phyloP scores from a whole-genome alignment of 306 rosid genomes.

The Pyrus betulifolia region DNA sequence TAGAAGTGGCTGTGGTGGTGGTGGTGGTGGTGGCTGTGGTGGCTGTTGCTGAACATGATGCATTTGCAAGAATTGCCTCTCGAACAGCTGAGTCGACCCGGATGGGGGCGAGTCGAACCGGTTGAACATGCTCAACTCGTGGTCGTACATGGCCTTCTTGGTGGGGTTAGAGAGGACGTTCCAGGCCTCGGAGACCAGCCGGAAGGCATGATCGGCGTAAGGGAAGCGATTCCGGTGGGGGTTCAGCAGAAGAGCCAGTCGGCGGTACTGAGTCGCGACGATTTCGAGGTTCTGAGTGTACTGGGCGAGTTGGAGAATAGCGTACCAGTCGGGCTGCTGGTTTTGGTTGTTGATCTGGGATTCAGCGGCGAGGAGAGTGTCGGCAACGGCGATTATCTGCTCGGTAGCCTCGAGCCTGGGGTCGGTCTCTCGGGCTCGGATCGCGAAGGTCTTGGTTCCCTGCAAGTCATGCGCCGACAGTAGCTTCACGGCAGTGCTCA shows the following conservation, averaged over 20 bases:
- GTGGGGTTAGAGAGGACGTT: conserved; percentile 49
- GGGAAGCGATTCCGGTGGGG: conserved; percentile 54
- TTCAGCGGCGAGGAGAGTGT: conserved; percentile 63
- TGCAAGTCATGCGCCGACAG: conserved; percentile 66
- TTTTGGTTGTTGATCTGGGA: conserved; percentile 37
- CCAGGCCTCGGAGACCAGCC: conserved; percentile 79
- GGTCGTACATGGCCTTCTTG: conserved; percentile 56
- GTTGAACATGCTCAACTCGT: conserved; percentile 36
- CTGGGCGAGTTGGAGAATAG: conserved; percentile 52
- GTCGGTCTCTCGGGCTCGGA: conserved; percentile 82
- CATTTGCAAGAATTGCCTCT: conserved; percentile 16
- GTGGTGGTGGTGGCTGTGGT: neutral
- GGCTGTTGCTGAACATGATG: conserved; percentile 9
- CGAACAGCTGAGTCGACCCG: conserved; percentile 17
- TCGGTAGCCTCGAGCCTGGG: conserved; percentile 62
- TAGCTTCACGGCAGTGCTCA: conserved; percentile 69
- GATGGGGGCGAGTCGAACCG: conserved; percentile 23
- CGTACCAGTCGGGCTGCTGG: conserved; percentile 51
- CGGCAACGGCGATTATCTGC: conserved; percentile 62
- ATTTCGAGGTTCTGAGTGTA: conserved; percentile 57
- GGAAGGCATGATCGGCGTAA: conserved; percentile 55
- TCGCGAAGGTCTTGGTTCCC: conserved; percentile 72
- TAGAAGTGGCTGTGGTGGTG: neutral
- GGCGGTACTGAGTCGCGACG: conserved; percentile 68
- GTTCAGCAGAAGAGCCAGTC: conserved; percentile 61